These are phyloP conservation scores for Wickerhamiella azymoides DNA, from an alignment of 805 yeast species.

Conservation along the genomic window DNA sequence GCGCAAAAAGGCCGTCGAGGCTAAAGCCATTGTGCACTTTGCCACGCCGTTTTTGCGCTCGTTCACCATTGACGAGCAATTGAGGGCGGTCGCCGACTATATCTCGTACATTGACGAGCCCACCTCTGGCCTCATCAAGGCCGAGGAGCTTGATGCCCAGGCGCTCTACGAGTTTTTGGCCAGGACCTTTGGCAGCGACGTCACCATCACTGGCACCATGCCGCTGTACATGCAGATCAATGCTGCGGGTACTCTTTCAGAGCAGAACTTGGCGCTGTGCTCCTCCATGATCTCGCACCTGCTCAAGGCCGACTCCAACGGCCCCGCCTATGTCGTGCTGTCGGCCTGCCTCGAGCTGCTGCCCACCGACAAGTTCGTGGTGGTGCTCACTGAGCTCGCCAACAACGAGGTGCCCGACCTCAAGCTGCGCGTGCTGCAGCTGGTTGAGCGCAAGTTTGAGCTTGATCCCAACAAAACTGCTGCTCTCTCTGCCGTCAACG, in stretches of 20 bases:
- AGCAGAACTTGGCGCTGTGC: conserved; percentile 14
- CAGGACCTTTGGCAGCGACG: conserved; percentile 30
- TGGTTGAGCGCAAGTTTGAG: conserved; percentile 56
- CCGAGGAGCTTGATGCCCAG: conserved; percentile 32
- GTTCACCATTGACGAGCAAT: conserved; percentile 51
- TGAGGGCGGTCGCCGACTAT: conserved; percentile 20
- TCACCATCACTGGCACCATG: conserved; percentile 29
- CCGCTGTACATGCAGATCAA: conserved; percentile 41
- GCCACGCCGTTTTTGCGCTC: conserved; percentile 52
- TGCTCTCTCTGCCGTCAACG: conserved; percentile 38
- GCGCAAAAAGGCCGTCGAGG: conserved; percentile 44
- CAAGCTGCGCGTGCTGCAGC: conserved; percentile 45
- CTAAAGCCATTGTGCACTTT: conserved; percentile 57
- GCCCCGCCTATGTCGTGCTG: conserved; percentile 40
- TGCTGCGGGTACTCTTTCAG: not conserved
- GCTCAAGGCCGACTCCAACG: conserved; percentile 11
- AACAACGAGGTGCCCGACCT: conserved; percentile 26
- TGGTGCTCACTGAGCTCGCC: conserved; percentile 37
- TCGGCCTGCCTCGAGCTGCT: conserved; percentile 51
- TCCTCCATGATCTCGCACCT: conserved; percentile 18
- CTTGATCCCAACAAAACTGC: conserved; percentile 39
- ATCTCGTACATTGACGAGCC: conserved; percentile 13
- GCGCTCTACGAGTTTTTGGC: conserved; percentile 45
- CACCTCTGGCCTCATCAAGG: not conserved
- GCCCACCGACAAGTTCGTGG: conserved; percentile 61